Base-by-base conservation (phyloP, 2,329 filamentous ascomycete genomes). In the Neofusicoccum ribis region DNA sequence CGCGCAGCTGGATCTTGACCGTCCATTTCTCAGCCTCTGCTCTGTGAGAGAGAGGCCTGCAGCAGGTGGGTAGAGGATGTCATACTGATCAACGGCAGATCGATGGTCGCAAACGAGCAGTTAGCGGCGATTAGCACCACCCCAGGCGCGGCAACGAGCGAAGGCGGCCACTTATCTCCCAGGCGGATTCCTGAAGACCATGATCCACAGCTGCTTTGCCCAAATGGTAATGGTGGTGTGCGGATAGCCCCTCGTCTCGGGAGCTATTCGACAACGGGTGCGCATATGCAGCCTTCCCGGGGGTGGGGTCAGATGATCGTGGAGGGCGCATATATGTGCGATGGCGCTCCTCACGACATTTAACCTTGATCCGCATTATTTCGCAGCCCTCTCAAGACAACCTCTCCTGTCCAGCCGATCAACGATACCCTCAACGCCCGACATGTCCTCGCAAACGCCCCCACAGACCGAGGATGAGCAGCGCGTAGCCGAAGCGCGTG, bases 401-500 rank as follows among this genome's bases (percentile, higher is more conserved):
- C 23, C 5, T 5, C 23, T 36, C 34, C 36, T n/a, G 4, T 63
- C 20, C 15, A 5, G 23, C 60, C 6, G 41, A 14, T 20, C 14
- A 11, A 11, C 54, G 14, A 47, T 36, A 12, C 31, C 36, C 17
- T 37, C 41, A 6, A 54, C n/a, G 14, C 14, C 23, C 31, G 47
- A 39, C 41, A 64, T 64, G 61, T 47, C 61, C 5, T 49, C 61
- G 12, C 61, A 64, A 64, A 34, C 36, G 11, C 12, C 61, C 15
- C 52, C 63, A 11, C 54, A 61, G 31, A 20, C 54, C 17, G 54
- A 59, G 1, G 36, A 52, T 23, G 63, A 65, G 34, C 74, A 72
- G 63, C 73, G 75, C 46, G 78, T 77, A 65, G 76, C 78, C 66
- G 82, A 84, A 76, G 83, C 83, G 64, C 81, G 83, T 64, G 81